Conservation (phyloP, 208 protist genomes). For the Crithidia fasciculata region DNA sequence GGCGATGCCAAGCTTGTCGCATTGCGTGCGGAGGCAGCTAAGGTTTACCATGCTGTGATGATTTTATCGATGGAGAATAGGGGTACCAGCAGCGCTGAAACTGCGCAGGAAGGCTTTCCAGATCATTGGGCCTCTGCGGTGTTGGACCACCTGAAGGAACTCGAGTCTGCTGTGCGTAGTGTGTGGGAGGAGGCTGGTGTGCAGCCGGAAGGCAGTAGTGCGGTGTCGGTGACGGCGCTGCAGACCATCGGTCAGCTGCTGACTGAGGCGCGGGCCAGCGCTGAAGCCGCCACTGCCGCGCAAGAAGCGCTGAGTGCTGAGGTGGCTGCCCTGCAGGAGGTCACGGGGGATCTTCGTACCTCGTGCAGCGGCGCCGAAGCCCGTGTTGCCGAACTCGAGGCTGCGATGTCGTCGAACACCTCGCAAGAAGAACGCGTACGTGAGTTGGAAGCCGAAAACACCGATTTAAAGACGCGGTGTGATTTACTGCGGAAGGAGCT, state of each 20-base stretch:
- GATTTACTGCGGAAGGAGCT: constrained; percentile 82
- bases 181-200: constrained; percentile 2
- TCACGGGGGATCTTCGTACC: neutral
- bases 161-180: neutral
- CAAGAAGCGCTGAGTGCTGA: constrained; percentile 1
- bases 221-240: neutral
- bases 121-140: constrained; percentile 7
- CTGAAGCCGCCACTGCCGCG: no score
- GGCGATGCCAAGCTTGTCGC: neutral
- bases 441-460: constrained; percentile 45
- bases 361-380: constrained; percentile 2
- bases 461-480: constrained; percentile 80
- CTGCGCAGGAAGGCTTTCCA: neutral
- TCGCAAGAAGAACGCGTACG: constrained; percentile 18
- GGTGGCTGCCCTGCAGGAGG: constrained; percentile 2
- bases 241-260: no score
- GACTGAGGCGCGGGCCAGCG: no score
- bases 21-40: no score
- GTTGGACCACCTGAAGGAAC: neutral
- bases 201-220: neutral
- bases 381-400: neutral
- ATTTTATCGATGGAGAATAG: no score
- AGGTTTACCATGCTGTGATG: no score
- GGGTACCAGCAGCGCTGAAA: neutral
- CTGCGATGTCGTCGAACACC: neutral